Percentiles rank a stretch among this genome's conserved stretches.
phyloP scores from a whole-genome alignment of 257 asterid species.

The Salvia hispanica region DNA sequence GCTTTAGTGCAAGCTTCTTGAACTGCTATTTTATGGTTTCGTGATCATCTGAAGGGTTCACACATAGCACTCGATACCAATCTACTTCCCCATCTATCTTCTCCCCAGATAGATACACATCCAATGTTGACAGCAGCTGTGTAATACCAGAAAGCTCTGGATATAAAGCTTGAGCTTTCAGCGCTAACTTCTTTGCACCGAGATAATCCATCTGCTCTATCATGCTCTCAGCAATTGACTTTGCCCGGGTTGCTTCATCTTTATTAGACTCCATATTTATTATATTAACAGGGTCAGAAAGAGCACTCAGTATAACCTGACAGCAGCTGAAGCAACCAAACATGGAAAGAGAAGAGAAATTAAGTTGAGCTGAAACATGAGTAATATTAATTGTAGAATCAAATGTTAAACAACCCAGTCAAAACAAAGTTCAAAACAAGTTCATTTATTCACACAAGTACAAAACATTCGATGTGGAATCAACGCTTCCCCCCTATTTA shows the following conservation, averaged over 20 bases:
- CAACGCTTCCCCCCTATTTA: too few species aligned
- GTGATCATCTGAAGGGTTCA: conserved; percentile 58
- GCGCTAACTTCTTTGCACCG: conserved; percentile 65
- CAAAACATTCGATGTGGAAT: too few species aligned
- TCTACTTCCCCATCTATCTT: conserved; percentile 63
- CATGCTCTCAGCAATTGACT: conserved; percentile 63
- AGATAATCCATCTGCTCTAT: conserved; percentile 51
- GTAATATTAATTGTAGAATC: not conserved
- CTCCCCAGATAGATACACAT: conserved; percentile 61
- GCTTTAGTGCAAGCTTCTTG: conserved; percentile 68
- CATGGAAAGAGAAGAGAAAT: conserved; percentile 19
- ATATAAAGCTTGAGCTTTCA: conserved; percentile 64
- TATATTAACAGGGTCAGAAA: not conserved
- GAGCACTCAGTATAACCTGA: conserved; percentile 26
- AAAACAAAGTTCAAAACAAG: conserved; percentile 5
- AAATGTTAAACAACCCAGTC: not conserved
- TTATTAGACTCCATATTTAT: conserved; percentile 72
- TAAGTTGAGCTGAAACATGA: conserved; percentile 1
- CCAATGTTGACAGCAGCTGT: conserved; percentile 62
- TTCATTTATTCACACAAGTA: not conserved
- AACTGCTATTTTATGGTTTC: conserved; percentile 64
- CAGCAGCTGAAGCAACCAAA: conserved; percentile 19
- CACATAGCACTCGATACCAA: conserved; percentile 74
- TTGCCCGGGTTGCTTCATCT: conserved; percentile 78
- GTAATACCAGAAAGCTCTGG: conserved; percentile 63